These are phyloP conservation scores for Metschnikowia arizonensis DNA, from an alignment of 805 yeast genomes.

Conservation along the genomic window DNA sequence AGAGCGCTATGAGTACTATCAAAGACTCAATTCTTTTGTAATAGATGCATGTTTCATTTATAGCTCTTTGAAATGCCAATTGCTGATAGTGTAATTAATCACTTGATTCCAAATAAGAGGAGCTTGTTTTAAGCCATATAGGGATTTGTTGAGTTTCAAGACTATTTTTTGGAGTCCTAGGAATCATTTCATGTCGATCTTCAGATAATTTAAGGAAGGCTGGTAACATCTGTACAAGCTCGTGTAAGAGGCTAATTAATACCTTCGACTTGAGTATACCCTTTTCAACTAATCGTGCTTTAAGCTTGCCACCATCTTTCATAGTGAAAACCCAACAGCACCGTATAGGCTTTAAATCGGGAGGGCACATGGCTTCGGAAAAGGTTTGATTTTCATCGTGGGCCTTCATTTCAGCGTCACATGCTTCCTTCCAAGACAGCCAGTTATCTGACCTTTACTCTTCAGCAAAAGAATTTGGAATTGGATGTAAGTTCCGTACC, in stretches of 20 bases:
- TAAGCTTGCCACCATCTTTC: not conserved
- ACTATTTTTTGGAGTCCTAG: too few species aligned
- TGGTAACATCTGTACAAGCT: too few species aligned
- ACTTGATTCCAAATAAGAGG: not conserved
- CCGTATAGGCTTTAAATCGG: not conserved
- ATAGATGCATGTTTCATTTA: not conserved
- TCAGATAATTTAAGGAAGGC: too few species aligned
- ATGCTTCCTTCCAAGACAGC: not conserved
- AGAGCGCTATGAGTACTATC: not conserved
- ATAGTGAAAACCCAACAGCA: not conserved
- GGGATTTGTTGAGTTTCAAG: not conserved
- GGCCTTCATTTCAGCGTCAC: not conserved
- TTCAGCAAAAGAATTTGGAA: too few species aligned
- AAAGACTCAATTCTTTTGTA: too few species aligned
- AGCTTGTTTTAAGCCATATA: not conserved
- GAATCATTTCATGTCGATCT: not conserved
- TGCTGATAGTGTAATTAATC: not conserved
- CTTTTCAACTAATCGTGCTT: not conserved
- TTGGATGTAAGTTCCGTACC: too few species aligned
- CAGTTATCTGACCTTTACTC: too few species aligned
- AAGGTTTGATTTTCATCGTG: not conserved
- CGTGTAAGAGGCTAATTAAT: too few species aligned
- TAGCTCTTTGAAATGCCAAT: too few species aligned
- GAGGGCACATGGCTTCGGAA: not conserved
- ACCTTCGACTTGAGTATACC: not conserved